Evolutionary conservation across 176 grass and related monocot species (phyloP).

Genomic region (Avena atlantica): DNA sequence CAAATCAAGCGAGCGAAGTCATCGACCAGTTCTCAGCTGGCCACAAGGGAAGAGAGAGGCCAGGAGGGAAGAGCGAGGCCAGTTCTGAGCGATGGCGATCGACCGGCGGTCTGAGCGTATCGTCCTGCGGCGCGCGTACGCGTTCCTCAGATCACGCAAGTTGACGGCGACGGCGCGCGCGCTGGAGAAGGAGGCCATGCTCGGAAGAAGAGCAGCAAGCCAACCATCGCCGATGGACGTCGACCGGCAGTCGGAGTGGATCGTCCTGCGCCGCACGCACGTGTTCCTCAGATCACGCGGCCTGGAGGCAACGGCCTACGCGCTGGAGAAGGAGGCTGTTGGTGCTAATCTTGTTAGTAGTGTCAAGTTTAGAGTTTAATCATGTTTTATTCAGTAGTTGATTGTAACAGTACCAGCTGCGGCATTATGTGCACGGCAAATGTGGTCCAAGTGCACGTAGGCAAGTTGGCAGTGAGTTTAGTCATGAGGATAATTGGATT

Average conservation of each 20-base stretch:
- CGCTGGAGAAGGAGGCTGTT: neutral
- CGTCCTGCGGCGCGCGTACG: neutral
- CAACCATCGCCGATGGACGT: neutral
- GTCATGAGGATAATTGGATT: too few relatives aligned
- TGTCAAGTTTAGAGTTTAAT: too few relatives aligned
- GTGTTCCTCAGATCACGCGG: neutral
- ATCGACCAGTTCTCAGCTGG: neutral
- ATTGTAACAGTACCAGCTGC: too few relatives aligned
- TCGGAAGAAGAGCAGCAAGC: neutral
- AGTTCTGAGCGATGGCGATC: neutral
- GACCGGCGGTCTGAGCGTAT: neutral
- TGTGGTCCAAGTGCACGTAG: too few relatives aligned
- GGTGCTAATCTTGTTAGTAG: too few relatives aligned
- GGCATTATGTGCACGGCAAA: too few relatives aligned
- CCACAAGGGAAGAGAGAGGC: too few relatives aligned
- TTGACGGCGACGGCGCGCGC: neutral
- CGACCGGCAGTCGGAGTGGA: constrained; percentile 6
- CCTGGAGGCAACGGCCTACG: neutral
- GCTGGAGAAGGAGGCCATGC: neutral
- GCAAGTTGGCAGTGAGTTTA: too few relatives aligned
- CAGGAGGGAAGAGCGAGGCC: too few relatives aligned
- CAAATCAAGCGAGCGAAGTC: neutral
- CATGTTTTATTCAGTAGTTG: too few relatives aligned
- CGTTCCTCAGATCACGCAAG: neutral
- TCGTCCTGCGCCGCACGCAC: neutral